phyloP scores from a whole-genome alignment of 2,329 filamentous ascomycete species.

The Arachnopeziza araneosa region DNA sequence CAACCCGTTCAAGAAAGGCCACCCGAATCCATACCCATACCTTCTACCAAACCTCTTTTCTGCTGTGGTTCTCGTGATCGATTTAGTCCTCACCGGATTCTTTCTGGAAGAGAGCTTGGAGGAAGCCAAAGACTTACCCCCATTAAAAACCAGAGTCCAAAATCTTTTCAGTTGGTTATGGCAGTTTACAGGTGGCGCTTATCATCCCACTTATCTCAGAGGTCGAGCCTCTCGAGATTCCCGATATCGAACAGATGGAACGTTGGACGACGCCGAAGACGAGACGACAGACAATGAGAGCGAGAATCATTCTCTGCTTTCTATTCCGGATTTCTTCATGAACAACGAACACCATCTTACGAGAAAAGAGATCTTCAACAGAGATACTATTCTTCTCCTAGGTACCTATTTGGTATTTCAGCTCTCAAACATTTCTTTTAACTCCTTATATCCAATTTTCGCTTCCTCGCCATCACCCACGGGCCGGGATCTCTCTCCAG shows the following conservation, averaged over 20 bases:
- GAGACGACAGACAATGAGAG: slow-evolving; percentile 25
- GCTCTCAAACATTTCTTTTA: slow-evolving; percentile 89
- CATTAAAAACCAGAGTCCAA: slow-evolving; percentile 49
- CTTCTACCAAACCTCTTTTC: slow-evolving; percentile 77
- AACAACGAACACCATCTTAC: slow-evolving; percentile 44
- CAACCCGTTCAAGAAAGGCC: slow-evolving; percentile 44
- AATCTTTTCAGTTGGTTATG: slow-evolving; percentile 63
- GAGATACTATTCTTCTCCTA: slow-evolving; percentile 76
- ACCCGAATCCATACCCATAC: slow-evolving; percentile 67
- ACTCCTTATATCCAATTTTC: slow-evolving; percentile 92
- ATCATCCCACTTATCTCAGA: slow-evolving; percentile 53
- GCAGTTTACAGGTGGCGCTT: slow-evolving; percentile 57
- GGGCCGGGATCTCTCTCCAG: slow-evolving; percentile 68
- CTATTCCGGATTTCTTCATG: slow-evolving; percentile 34
- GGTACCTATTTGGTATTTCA: slow-evolving; percentile 89
- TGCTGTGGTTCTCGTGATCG: slow-evolving; percentile 64
- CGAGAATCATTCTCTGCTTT: slow-evolving; percentile 26
- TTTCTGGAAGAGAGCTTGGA: slow-evolving; percentile 86
- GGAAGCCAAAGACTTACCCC: slow-evolving; percentile 55
- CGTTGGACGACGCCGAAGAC: slow-evolving; percentile 35
- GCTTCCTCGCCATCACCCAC: slow-evolving; percentile 68
- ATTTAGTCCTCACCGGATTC: slow-evolving; percentile 67
- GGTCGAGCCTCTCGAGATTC: slow-evolving; percentile 23
- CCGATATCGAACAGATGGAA: slow-evolving; percentile 26
- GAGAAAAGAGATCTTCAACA: slow-evolving; percentile 61